Evolutionary conservation across 805 yeast species (phyloP).

Genomic region (Yarrowia deformans): DNA sequence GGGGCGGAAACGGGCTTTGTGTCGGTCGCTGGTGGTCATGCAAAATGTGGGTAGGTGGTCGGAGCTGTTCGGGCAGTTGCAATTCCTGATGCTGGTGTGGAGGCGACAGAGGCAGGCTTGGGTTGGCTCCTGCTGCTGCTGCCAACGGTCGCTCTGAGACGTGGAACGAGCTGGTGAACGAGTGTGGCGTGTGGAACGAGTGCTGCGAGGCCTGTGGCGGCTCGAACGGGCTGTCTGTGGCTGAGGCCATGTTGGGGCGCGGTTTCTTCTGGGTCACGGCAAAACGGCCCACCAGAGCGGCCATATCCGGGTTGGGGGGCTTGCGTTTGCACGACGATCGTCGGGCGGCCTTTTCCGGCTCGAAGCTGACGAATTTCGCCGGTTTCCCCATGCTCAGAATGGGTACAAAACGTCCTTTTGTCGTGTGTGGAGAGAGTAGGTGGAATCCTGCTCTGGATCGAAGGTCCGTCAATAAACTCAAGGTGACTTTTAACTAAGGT

Average conservation of each 20-base stretch:
- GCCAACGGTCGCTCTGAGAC: background rate
- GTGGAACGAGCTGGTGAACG: slow-evolving; percentile 16
- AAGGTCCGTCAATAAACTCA: slow-evolving; percentile 10
- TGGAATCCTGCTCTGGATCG: background rate
- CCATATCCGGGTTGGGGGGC: slow-evolving; percentile 19
- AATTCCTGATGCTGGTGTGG: slow-evolving; percentile 21
- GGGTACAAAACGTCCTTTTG: no score
- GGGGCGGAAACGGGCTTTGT: background rate
- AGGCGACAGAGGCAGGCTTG: slow-evolving; percentile 9
- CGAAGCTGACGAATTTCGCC: slow-evolving; percentile 32
- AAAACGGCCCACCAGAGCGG: slow-evolving; percentile 21
- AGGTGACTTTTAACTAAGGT: slow-evolving; percentile 6
- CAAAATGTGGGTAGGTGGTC: background rate
- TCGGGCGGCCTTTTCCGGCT: slow-evolving; percentile 28
- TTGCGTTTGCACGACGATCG: slow-evolving; percentile 7
- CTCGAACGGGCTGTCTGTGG: background rate
- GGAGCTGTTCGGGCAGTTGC: slow-evolving; percentile 22
- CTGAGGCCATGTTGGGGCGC: background rate
- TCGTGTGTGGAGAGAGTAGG: background rate
- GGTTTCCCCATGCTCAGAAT: slow-evolving; percentile 20
- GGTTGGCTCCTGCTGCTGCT: background rate
- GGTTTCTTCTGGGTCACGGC: background rate
- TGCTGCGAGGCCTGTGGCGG: slow-evolving; percentile 2
- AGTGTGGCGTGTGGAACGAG: background rate
- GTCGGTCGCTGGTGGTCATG: background rate